Conservation (phyloP, 495 filamentous ascomycete genomes). For the Apiosordaria backusii region DNA sequence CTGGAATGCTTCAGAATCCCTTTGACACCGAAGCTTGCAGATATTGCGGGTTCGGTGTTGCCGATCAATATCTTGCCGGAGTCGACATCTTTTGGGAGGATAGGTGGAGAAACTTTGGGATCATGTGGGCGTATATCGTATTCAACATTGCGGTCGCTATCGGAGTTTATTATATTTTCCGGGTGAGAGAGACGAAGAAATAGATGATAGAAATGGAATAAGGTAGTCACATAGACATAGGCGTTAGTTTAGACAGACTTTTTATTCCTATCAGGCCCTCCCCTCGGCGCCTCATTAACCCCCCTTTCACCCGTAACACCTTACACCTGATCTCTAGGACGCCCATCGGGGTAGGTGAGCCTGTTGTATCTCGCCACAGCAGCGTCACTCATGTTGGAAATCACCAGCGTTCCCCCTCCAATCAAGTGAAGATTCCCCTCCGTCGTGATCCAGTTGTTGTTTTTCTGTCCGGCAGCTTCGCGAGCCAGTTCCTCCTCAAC, state of each 20-base stretch:
- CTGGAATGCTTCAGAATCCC: slow-evolving; percentile 46
- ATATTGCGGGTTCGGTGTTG: slow-evolving; percentile 45
- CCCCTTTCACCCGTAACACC: not conserved
- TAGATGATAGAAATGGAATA: no score
- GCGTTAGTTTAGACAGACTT: no score
- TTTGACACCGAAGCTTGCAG: slow-evolving; percentile 39
- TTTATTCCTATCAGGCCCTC: no score
- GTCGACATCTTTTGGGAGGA: slow-evolving; percentile 47
- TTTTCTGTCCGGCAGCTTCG: slow-evolving; percentile 22
- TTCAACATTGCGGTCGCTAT: slow-evolving; percentile 52
- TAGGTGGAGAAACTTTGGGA: slow-evolving; percentile 54
- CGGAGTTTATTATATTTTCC: slow-evolving; percentile 51
- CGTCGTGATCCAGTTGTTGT: slow-evolving; percentile 19
- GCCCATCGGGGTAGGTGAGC: slow-evolving; percentile 13
- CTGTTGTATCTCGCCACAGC: slow-evolving; percentile 17
- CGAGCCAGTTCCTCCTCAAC: slow-evolving; percentile 26
- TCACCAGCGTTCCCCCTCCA: slow-evolving; percentile 22
- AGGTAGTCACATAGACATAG: no score
- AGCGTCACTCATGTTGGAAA: slow-evolving; percentile 21
- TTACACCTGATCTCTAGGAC: no score
- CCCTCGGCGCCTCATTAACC: no score
- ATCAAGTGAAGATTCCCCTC: slow-evolving; percentile 20
- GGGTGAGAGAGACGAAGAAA: slow-evolving; percentile 30
- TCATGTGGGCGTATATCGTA: slow-evolving; percentile 52
- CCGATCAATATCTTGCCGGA: slow-evolving; percentile 46